Conservation (phyloP, 2,329 filamentous ascomycete species). For the Penicillium hordei region DNA sequence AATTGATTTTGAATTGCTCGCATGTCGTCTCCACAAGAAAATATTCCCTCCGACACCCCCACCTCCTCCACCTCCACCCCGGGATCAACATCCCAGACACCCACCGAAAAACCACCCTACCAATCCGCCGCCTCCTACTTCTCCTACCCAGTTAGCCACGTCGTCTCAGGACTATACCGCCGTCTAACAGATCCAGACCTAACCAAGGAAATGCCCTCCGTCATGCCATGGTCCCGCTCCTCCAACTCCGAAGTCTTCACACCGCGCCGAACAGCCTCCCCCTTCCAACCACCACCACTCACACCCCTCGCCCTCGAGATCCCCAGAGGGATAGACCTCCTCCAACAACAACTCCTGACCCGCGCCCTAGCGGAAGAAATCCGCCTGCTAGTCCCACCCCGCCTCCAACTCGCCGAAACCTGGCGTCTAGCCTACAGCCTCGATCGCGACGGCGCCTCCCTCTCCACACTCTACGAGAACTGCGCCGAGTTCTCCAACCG, state of each 20-base stretch:
- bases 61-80: conserved; percentile 24
- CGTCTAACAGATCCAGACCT: conserved; percentile 55
- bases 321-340: conserved; percentile 54
- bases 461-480: conserved; percentile 81
- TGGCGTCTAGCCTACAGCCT: conserved; percentile 88
- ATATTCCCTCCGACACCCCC: conserved; percentile 15
- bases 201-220: conserved; percentile 20
- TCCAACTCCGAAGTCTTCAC: conserved; percentile 39
- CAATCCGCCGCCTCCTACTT: conserved; percentile 49
- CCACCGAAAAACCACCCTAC: conserved; percentile 24
- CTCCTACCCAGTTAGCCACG: conserved; percentile 53
- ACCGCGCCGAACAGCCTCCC: conserved; percentile 64
- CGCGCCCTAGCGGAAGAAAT: conserved; percentile 86
- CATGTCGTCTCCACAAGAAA: conserved; percentile 27
- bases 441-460: conserved; percentile 84
- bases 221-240: conserved; percentile 42
- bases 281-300: conserved; percentile 84
- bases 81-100: conserved; percentile 26
- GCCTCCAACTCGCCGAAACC: conserved; percentile 80
- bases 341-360: conserved; percentile 65
- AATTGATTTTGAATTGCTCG: conserved; percentile 17
- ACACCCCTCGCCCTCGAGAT: conserved; percentile 69
- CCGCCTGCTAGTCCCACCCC: conserved; percentile 78
- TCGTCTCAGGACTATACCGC: conserved; percentile 64
- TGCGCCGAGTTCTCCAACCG: conserved; percentile 66